Evolutionary conservation across 371 early-diverging fungal species (phyloP), one percentile per base, ranked within the genome.

Genomic region (Syncephalastrum racemosum): DNA sequence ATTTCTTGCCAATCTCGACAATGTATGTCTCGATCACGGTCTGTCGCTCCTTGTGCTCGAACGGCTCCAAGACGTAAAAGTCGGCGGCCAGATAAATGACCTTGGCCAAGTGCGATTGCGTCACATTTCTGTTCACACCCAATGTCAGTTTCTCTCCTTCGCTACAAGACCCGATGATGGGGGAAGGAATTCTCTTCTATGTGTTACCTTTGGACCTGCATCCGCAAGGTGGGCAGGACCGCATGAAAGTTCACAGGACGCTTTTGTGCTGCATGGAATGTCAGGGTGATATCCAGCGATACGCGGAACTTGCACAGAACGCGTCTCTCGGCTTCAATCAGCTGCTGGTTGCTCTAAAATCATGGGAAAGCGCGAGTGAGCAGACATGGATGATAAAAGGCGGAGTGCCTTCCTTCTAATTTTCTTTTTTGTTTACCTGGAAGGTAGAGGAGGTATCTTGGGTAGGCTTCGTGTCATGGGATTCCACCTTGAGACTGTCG

Each of bases 211-310:
- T 60, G 24, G 1, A 73, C 73, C 0, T 62, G 60, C 31, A 66
- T 73, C 31, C 69, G 61, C 22, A 76, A 49, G 16, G 64, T 60
- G 3, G 67, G 47, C 59, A 70, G 64, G 19, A 73, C 60, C 43
- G 73, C 68, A 56, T 73, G 71, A 46, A 68, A 76, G 50, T 73
- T 42, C n/a, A 63, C 63, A 39, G 68, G 60, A 4, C 53, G 59
- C 20, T 67, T 63, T 31, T 66, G 61, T 20, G 64, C 73, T 18
- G 54, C 57, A 58, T 73, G 73, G 50, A 73, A 73, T 7, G 64
- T 73, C 8, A 76, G 47, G 4, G 59, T 64, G 12, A 68, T 67
- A 43, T 76, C 77, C 14, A 76, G 63, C 4, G 70, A 67, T 15
- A 62, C 57, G 8, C 67, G 63, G 14, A 76, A 25, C 44, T 60